Evolutionary conservation across 2,329 filamentous ascomycete species (phyloP).

Genomic region (Huntiella bhutanensis): DNA sequence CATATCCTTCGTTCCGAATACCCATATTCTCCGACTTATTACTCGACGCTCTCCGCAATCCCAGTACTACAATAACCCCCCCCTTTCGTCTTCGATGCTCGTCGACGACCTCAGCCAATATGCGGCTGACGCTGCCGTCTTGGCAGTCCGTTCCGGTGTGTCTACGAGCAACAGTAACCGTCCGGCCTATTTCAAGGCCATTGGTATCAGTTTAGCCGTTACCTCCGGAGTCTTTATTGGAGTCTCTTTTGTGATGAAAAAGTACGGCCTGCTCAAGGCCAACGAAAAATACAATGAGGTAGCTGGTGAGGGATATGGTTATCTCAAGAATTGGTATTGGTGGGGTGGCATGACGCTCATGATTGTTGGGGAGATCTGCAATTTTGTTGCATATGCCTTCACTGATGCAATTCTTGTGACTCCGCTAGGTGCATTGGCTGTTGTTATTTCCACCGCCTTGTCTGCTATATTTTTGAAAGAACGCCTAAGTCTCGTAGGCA

Average conservation of each 20-base stretch:
- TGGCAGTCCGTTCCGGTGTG: conserved; percentile 19
- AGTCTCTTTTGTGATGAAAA: conserved; percentile 87
- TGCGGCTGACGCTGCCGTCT: conserved; percentile 2
- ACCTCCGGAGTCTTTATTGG: conserved; percentile 86
- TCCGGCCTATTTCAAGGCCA: conserved; percentile 52
- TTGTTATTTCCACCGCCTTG: conserved; percentile 78
- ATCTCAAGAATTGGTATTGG: conserved; percentile 89
- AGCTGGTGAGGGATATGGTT: conserved; percentile 90
- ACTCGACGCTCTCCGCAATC: no score
- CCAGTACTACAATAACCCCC: background rate
- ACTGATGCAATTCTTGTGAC: conserved; percentile 93
- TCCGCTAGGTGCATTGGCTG: conserved; percentile 73
- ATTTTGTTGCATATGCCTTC: conserved; percentile 93
- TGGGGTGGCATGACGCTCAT: conserved; percentile 92
- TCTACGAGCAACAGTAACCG: conserved; percentile 21
- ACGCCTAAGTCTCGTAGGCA: conserved; percentile 82
- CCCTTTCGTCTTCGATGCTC: background rate
- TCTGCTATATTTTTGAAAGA: conserved; percentile 95
- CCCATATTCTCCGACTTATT: no score
- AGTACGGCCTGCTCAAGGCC: conserved; percentile 72
- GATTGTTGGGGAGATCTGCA: conserved; percentile 92
- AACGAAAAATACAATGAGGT: conserved; percentile 95
- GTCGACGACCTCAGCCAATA: conserved; percentile 3
- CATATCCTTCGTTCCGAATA: no score
- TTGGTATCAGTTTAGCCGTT: conserved; percentile 73